Conservation (phyloP, 2,329 filamentous ascomycete species). For the Penicillium occitanis region DNA sequence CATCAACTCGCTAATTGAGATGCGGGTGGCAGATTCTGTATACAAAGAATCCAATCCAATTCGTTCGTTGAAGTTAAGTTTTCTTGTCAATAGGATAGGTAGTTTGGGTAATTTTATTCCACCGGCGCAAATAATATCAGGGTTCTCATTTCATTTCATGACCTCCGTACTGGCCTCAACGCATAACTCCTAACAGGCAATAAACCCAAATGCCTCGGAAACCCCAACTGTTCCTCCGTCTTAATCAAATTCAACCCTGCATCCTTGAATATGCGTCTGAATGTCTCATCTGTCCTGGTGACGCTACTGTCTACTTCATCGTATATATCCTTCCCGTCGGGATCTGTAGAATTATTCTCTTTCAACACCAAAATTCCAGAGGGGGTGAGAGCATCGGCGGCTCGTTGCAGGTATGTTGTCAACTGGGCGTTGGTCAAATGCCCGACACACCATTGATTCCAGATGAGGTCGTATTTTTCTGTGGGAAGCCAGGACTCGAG, state of each 20-base stretch:
- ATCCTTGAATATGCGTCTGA: constrained; percentile 65
- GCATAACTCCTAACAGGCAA: constrained; percentile 79
- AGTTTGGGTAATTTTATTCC: neutral
- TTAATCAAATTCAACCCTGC: constrained; percentile 68
- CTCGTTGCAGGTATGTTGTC: constrained; percentile 63
- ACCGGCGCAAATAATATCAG: neutral
- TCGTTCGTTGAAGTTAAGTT: too few relatives aligned
- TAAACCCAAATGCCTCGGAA: constrained; percentile 61
- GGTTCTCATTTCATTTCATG: neutral
- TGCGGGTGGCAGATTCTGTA: neutral
- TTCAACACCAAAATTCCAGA: constrained; percentile 65
- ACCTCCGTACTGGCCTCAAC: constrained; percentile 53
- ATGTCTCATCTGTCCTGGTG: constrained; percentile 73
- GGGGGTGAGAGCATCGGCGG: constrained; percentile 51
- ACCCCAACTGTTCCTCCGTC: constrained; percentile 70
- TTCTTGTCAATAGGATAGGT: neutral
- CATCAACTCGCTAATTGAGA: neutral
- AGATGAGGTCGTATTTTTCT: constrained; percentile 73
- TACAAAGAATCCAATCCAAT: neutral
- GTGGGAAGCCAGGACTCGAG: constrained; percentile 67
- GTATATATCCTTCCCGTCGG: constrained; percentile 63
- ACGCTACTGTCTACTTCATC: constrained; percentile 76
- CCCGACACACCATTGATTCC: constrained; percentile 88
- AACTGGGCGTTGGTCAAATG: constrained; percentile 76
- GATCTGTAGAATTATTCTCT: constrained; percentile 69